phyloP scores from a whole-genome alignment of 2,329 filamentous ascomycete species.

The Macroventuria anomochaeta region DNA sequence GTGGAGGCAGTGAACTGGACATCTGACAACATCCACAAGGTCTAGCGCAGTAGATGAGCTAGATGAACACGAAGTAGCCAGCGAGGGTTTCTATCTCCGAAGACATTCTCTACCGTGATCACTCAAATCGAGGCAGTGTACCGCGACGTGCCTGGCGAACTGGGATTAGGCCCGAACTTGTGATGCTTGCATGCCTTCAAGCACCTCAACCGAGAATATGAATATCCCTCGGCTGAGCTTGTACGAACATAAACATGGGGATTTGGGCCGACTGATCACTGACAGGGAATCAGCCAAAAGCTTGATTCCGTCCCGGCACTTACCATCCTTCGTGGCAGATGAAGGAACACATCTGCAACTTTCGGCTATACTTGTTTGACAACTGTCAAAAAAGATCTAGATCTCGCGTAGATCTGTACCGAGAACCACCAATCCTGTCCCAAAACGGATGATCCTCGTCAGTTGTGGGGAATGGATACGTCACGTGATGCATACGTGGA shows the following conservation, averaged over 20 bases:
- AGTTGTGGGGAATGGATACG: not conserved
- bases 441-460: not conserved
- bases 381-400: not conserved
- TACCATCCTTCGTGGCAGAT: not conserved
- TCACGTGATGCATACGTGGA: conserved; percentile 1
- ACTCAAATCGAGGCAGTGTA: too few relatives aligned
- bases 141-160: too few relatives aligned
- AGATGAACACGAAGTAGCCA: too few relatives aligned
- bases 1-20: not conserved
- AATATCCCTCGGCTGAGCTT: not conserved
- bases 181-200: not conserved
- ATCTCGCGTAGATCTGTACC: not conserved
- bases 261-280: not conserved
- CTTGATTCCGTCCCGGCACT: not conserved
- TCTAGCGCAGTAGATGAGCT: not conserved
- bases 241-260: too few relatives aligned
- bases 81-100: too few relatives aligned
- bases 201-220: not conserved
- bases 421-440: not conserved
- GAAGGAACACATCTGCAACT: not conserved
- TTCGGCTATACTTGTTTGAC: not conserved
- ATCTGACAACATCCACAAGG: too few relatives aligned
- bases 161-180: too few relatives aligned
- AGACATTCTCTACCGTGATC: too few relatives aligned
- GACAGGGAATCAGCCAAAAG: not conserved